These are phyloP conservation scores for Atkinsonella texensis DNA, from an alignment of 2,329 filamentous ascomycete genomes.

Conservation along the genomic window DNA sequence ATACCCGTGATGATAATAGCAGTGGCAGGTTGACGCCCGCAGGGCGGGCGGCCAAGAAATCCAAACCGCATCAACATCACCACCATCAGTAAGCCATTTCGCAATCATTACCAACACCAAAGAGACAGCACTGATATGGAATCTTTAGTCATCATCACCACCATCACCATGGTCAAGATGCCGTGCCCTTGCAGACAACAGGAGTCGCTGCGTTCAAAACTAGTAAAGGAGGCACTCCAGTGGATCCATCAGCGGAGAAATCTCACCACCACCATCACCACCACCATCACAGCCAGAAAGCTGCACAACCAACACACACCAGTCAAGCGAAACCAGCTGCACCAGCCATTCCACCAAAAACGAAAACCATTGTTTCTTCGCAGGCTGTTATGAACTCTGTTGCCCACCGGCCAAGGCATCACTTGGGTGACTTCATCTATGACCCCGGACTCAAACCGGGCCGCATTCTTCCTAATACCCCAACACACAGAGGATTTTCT, in stretches of 20 bases:
- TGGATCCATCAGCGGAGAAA: constrained; percentile 34
- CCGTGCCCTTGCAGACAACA: constrained; percentile 28
- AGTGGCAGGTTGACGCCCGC: constrained; percentile 50
- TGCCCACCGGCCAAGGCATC: constrained; percentile 56
- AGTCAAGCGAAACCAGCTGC: constrained; percentile 15
- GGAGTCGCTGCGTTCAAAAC: constrained; percentile 36
- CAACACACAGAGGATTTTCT: constrained; percentile 30
- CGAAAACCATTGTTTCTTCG: constrained; percentile 55
- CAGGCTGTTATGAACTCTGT: constrained; percentile 62
- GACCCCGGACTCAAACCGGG: constrained; percentile 49
- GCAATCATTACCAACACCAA: background rate
- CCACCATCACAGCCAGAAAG: constrained; percentile 28
- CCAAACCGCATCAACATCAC: constrained; percentile 55
- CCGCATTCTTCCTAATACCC: constrained; percentile 29
- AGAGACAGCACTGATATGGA: constrained; percentile 11
- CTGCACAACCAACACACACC: constrained; percentile 14
- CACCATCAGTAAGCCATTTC: constrained; percentile 49
- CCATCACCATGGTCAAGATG: constrained; percentile 41
- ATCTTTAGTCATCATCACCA: constrained; percentile 39
- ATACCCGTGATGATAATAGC: constrained; percentile 54
- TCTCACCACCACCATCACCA: constrained; percentile 38
- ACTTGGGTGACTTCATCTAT: constrained; percentile 80
- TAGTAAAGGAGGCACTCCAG: constrained; percentile 32
- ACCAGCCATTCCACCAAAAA: constrained; percentile 38
- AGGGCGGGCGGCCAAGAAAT: constrained; percentile 49